A percentile compares a stretch with the other conserved stretches of the same genome.
These are phyloP conservation scores for Austroboletus niveus DNA, from an alignment of 1,284 basidiomycete genomes.

Conservation along the genomic window DNA sequence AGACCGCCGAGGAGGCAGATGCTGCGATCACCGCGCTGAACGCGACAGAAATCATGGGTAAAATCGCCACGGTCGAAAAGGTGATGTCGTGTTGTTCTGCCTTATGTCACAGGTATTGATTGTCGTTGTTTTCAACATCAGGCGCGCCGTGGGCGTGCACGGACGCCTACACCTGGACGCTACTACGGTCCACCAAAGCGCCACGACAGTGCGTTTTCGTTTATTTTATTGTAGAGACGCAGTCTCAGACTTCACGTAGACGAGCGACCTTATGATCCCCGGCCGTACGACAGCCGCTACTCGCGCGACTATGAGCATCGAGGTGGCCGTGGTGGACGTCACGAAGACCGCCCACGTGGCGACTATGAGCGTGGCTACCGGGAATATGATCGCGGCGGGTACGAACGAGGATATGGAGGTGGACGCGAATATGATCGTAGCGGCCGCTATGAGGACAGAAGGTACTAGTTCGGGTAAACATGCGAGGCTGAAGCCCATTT, in stretches of 20 bases:
- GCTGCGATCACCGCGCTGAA: slow-evolving; percentile 84
- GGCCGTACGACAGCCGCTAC: slow-evolving; percentile 79
- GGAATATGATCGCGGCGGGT: slow-evolving; percentile 38
- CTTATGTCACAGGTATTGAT: slow-evolving; percentile 6
- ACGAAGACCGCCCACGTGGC: slow-evolving; percentile 32
- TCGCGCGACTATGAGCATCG: slow-evolving; percentile 61
- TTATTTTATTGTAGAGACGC: slow-evolving; percentile 3
- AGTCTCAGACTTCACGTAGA: slow-evolving; percentile 35
- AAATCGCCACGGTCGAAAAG: slow-evolving; percentile 84
- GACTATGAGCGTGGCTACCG: slow-evolving; percentile 42
- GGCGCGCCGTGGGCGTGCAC: slow-evolving; percentile 91
- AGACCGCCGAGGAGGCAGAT: slow-evolving; percentile 83
- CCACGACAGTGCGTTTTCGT: slow-evolving; percentile 47
- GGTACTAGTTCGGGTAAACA: slow-evolving; percentile 22
- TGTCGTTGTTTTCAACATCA: slow-evolving; percentile 42
- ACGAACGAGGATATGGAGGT: slow-evolving; percentile 27
- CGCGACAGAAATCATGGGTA: slow-evolving; percentile 83
- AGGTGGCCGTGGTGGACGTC: slow-evolving; percentile 37
- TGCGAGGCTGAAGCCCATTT: slow-evolving; percentile 1
- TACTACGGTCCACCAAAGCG: slow-evolving; percentile 93
- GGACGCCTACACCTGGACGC: slow-evolving; percentile 92
- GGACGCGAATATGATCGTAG: slow-evolving; percentile 38
- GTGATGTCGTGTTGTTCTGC: slow-evolving; percentile 38
- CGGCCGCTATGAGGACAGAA: slow-evolving; percentile 42
- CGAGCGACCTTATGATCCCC: slow-evolving; percentile 77